These are phyloP conservation scores for Microcyclospora tardicrescens DNA, from an alignment of 2,329 filamentous ascomycete species.

Conservation along the genomic window DNA sequence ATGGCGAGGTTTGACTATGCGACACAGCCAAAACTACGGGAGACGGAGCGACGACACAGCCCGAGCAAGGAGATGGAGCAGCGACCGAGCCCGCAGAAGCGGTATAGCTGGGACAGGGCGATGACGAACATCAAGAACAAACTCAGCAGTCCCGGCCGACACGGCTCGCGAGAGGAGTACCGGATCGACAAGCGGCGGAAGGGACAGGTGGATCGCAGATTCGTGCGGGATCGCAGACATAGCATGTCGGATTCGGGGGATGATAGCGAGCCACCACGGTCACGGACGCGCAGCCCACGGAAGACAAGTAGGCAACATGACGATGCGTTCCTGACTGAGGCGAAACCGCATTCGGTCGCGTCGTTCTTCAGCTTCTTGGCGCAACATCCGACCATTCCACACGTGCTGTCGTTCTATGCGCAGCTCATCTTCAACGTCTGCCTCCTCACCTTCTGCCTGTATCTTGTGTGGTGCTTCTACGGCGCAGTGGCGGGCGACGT, in stretches of 20 bases:
- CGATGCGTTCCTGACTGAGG: slow-evolving; percentile 2
- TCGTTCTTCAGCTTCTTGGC: slow-evolving; percentile 50
- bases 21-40: slow-evolving; percentile 6
- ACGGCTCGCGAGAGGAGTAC: slow-evolving; percentile 27
- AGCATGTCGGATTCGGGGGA: slow-evolving; percentile 21
- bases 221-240: slow-evolving; percentile 16
- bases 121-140: slow-evolving; percentile 18
- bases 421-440: slow-evolving; percentile 54
- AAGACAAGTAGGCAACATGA: slow-evolving; percentile 13
- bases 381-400: slow-evolving; percentile 50
- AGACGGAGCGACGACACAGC: slow-evolving; percentile 13
- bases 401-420: slow-evolving; percentile 53
- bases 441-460: slow-evolving; percentile 45
- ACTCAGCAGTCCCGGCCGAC: slow-evolving; percentile 27
- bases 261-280: slow-evolving; percentile 11
- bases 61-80: slow-evolving; percentile 23
- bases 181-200: slow-evolving; percentile 21
- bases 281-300: slow-evolving; percentile 8
- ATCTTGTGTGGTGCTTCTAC: slow-evolving; percentile 57
- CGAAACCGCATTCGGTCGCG: slow-evolving; percentile 19
- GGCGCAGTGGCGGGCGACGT: slow-evolving; percentile 63
- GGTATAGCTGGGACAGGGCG: slow-evolving; percentile 14
- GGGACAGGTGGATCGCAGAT: slow-evolving; percentile 13
- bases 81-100: slow-evolving; percentile 8
- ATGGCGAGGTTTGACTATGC: slow-evolving; percentile 11